Evolutionary conservation across 208 protist genomes (phyloP).

Genomic region (Strigomonas culicis): DNA sequence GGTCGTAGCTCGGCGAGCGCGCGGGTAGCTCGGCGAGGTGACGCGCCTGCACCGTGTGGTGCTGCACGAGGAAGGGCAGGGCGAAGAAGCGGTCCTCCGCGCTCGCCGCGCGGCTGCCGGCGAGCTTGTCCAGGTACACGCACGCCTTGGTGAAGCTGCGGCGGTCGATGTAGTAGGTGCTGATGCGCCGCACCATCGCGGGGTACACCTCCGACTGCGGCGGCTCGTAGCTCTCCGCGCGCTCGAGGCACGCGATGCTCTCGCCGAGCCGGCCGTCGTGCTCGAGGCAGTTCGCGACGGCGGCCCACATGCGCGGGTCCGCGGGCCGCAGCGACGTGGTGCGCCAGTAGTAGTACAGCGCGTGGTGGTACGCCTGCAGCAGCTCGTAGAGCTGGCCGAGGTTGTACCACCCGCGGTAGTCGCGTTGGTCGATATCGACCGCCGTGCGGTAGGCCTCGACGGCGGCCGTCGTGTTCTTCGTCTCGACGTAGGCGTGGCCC

Average conservation of each 20-base stretch:
- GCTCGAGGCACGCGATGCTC: constrained; percentile 72
- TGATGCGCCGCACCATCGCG: constrained; percentile 58
- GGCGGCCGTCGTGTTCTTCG: constrained; percentile 93
- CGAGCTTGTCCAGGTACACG: constrained; percentile 67
- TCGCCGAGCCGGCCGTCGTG: constrained; percentile 64
- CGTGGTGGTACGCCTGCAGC: constrained; percentile 93
- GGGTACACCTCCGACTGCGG: constrained; percentile 43
- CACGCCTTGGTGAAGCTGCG: constrained; percentile 45
- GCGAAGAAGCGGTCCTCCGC: constrained; percentile 57
- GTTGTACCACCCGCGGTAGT: constrained; percentile 97
- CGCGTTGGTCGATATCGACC: constrained; percentile 89
- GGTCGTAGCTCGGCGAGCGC: constrained; percentile 47
- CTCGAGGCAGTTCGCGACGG: constrained; percentile 77
- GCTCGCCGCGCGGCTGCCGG: constrained; percentile 27
- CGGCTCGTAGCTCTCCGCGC: constrained; percentile 62
- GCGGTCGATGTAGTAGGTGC: constrained; percentile 52
- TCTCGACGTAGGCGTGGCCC: constrained; percentile 97
- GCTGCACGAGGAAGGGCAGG: constrained; percentile 57
- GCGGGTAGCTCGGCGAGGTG: constrained; percentile 41
- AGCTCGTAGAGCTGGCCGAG: constrained; percentile 97
- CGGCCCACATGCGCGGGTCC: constrained; percentile 94
- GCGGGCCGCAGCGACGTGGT: constrained; percentile 90
- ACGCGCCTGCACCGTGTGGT: constrained; percentile 51
- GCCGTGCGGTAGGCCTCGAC: constrained; percentile 96
- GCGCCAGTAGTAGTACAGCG: constrained; percentile 96